Conservation (phyloP, 108 stramenopile genomes). For the Nitzschia inconspicua region DNA sequence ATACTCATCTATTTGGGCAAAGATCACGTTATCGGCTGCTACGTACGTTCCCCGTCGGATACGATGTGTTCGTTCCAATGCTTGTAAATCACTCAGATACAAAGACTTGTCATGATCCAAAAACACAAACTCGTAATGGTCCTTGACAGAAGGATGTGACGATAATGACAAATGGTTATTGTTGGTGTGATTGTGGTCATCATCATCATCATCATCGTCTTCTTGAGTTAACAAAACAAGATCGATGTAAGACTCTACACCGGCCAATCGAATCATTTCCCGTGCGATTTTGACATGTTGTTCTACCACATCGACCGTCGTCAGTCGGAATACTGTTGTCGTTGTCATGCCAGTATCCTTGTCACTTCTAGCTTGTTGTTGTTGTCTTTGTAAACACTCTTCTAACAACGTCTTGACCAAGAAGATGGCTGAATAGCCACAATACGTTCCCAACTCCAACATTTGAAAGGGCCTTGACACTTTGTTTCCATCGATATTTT, state of each 20-base stretch:
- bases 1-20: constrained; percentile 71
- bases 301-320: constrained; percentile 67
- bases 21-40: constrained; percentile 88
- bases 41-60: constrained; percentile 55
- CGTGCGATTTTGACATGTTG: constrained; percentile 47
- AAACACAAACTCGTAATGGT: constrained; percentile 63
- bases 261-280: constrained; percentile 53
- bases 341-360: background rate
- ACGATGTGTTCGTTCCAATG: constrained; percentile 46
- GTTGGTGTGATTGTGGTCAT: constrained; percentile 12
- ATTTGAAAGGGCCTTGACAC: too few relatives aligned
- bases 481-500: constrained; percentile 4
- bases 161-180: background rate
- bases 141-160: background rate
- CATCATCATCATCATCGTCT: too few relatives aligned
- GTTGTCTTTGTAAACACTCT: background rate
- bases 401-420: constrained; percentile 39
- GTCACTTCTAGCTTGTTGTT: background rate
- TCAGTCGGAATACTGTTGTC: too few relatives aligned
- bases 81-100: constrained; percentile 67
- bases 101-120: constrained; percentile 89
- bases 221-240: constrained; percentile 43
- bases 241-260: constrained; percentile 47
- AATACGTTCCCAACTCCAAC: constrained; percentile 88
- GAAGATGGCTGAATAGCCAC: constrained; percentile 76